phyloP scores from a whole-genome alignment of 176 grass and related monocot genomes.

The Cocos nucifera region DNA sequence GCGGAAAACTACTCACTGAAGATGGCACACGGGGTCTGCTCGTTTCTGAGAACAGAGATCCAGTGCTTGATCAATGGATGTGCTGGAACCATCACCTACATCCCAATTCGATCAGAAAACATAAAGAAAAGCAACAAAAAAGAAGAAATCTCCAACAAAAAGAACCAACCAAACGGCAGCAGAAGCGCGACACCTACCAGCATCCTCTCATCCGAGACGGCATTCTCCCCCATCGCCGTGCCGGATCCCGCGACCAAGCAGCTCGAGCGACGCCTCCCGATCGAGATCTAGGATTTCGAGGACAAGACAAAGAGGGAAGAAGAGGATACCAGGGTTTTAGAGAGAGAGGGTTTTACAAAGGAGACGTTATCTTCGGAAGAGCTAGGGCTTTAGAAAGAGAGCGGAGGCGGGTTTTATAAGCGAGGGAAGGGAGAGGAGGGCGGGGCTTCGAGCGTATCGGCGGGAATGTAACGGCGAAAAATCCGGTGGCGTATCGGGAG shows the following conservation, averaged over 20 bases:
- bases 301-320: background rate
- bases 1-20: slow-evolving; percentile 55
- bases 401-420: background rate
- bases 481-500: no score
- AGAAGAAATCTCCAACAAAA: slow-evolving; percentile 15
- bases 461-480: no score
- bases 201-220: slow-evolving; percentile 65
- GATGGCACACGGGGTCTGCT: slow-evolving; percentile 80
- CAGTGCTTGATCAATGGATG: slow-evolving; percentile 96
- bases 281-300: slow-evolving; percentile 16
- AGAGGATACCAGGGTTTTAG: background rate
- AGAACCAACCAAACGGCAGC: background rate
- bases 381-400: background rate
- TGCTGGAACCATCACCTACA: slow-evolving; percentile 87
- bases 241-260: slow-evolving; percentile 23
- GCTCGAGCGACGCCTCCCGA: slow-evolving; percentile 4
- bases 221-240: slow-evolving; percentile 24
- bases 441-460: no score
- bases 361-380: background rate
- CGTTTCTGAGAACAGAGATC: slow-evolving; percentile 94
- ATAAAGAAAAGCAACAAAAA: slow-evolving; percentile 1
- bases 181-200: slow-evolving; percentile 29
- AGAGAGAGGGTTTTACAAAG: background rate
- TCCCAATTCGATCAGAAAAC: slow-evolving; percentile 8
- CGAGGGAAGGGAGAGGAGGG: no score